Evolutionary conservation across 306 rosid genomes (phyloP).

Genomic region (Medicago ruthenica): DNA sequence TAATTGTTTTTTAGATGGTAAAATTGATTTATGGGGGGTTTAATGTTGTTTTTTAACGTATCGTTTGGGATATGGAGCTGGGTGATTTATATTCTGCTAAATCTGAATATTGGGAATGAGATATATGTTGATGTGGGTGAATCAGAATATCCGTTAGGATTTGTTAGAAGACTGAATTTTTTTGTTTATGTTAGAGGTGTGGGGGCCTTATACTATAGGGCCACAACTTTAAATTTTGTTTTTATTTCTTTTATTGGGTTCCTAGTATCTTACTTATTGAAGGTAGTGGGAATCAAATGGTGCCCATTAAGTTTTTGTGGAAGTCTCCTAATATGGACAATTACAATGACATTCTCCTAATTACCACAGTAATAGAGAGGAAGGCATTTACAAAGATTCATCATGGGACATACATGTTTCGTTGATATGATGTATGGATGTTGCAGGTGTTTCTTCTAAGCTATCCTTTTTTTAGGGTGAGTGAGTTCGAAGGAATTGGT

Average conservation of each 20-base stretch:
- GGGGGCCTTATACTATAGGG: slow-evolving; percentile 39
- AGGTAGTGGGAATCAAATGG: slow-evolving; percentile 60
- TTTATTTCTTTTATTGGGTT: slow-evolving; percentile 41
- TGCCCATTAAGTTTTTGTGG: slow-evolving; percentile 35
- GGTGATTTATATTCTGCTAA: background rate
- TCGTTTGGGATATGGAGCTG: background rate
- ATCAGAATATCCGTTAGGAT: slow-evolving; percentile 49
- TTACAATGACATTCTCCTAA: slow-evolving; percentile 11
- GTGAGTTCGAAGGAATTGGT: background rate
- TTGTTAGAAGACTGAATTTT: slow-evolving; percentile 14
- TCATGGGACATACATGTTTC: background rate
- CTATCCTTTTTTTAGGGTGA: background rate
- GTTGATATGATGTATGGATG: background rate
- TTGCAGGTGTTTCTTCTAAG: background rate
- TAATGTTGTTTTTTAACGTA: background rate
- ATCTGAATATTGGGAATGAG: slow-evolving; percentile 16
- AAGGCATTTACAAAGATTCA: background rate
- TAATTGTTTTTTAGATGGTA: slow-evolving; percentile 44
- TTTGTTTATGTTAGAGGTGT: slow-evolving; percentile 2
- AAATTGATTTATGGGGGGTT: slow-evolving; percentile 34
- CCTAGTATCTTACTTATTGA: slow-evolving; percentile 57
- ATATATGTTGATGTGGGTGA: slow-evolving; percentile 25
- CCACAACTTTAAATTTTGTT: slow-evolving; percentile 28
- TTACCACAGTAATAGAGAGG: background rate
- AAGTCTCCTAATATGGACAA: slow-evolving; percentile 28